Conservation (phyloP, 148 eudicot genomes). For the Gaultheria prostrata region DNA sequence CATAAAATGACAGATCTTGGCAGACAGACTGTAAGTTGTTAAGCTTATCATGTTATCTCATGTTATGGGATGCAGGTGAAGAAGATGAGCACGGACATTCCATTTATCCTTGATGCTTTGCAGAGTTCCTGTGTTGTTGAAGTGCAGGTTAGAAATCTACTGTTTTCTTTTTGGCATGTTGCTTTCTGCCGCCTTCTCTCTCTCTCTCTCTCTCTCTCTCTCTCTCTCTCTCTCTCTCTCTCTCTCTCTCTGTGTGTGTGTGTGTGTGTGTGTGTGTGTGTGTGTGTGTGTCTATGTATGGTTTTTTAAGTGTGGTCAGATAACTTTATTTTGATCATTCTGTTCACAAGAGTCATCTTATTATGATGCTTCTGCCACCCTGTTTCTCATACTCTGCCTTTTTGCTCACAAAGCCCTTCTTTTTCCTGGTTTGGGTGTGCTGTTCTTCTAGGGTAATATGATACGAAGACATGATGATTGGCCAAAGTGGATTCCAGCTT, state of each 20-base stretch:
- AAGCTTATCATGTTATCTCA: neutral
- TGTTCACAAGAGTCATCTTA: neutral
- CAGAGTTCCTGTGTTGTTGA: constrained; percentile 66
- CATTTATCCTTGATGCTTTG: constrained; percentile 74
- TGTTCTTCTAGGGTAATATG: constrained; percentile 55
- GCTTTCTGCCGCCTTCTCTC: neutral
- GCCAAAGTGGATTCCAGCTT: constrained; percentile 63
- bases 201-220: neutral
- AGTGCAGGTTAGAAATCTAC: constrained; percentile 57
- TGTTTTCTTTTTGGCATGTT: neutral
- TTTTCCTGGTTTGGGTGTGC: neutral
- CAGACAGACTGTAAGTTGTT: neutral
- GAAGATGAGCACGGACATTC: constrained; percentile 71
- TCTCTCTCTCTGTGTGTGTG: neutral
- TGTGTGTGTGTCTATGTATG: constrained; percentile 1
- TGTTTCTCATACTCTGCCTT: neutral
- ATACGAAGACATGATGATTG: constrained; percentile 79
- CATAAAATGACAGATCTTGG: neutral
- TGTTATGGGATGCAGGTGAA: constrained; percentile 62
- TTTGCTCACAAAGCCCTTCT: neutral
- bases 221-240: neutral
- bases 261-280: neutral
- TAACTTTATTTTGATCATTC: neutral
- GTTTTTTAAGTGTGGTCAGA: neutral
- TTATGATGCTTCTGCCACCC: neutral